These are phyloP conservation scores for Aureobasidium sp. DNA, from an alignment of 2,329 filamentous ascomycete species.

Conservation along the genomic window DNA sequence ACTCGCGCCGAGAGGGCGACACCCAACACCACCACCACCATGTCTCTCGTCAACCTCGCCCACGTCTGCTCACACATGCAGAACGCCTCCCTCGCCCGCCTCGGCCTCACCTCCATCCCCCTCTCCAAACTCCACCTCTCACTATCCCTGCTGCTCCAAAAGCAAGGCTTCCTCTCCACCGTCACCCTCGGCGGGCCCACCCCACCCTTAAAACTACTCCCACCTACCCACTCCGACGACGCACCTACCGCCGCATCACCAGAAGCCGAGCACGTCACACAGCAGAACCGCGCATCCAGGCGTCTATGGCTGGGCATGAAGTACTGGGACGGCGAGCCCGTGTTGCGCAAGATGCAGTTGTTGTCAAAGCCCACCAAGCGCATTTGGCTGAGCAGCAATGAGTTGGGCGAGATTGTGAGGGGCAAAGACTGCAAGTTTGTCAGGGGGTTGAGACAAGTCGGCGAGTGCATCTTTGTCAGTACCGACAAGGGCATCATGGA, in stretches of 20 bases:
- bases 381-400: constrained; percentile 56
- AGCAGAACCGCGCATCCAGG: constrained; percentile 59
- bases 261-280: constrained; percentile 24
- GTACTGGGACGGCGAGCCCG: constrained; percentile 77
- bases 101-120: constrained; percentile 75
- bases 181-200: constrained; percentile 64
- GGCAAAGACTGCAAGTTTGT: constrained; percentile 61
- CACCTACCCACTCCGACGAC: constrained; percentile 18
- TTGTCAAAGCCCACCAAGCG: constrained; percentile 68
- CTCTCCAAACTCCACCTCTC: constrained; percentile 73
- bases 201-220: constrained; percentile 32
- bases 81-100: constrained; percentile 75
- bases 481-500: constrained; percentile 76
- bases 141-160: constrained; percentile 69
- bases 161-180: constrained; percentile 70
- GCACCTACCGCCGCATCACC: background rate
- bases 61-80: constrained; percentile 85
- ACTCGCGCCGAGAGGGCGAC: constrained; percentile 13
- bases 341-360: constrained; percentile 57
- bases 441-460: constrained; percentile 63
- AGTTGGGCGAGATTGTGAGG: constrained; percentile 57
- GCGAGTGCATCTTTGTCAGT: constrained; percentile 73
- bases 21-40: constrained; percentile 27
- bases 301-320: constrained; percentile 85
- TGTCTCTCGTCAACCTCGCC: constrained; percentile 68